Percentiles rank a stretch among this genome's conserved stretches.
phyloP scores from a whole-genome alignment of 2,329 filamentous ascomycete genomes.

The Waltergamsia citrina region DNA sequence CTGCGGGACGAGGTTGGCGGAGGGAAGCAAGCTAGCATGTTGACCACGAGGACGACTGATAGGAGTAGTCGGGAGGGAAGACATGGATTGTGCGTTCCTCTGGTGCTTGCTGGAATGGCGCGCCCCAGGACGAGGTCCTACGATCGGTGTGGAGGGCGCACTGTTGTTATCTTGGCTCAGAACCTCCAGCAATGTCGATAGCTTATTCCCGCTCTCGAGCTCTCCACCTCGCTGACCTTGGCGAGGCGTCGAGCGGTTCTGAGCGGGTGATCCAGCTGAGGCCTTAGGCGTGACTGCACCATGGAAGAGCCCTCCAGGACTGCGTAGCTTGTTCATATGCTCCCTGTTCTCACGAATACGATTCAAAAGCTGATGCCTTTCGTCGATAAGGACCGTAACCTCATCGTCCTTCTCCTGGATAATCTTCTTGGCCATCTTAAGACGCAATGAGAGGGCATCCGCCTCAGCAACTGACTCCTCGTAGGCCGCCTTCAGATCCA shows the following conservation, averaged over 20 bases:
- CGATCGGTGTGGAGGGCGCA: conserved; percentile 57
- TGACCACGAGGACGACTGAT: conserved; percentile 39
- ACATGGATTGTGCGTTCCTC: conserved; percentile 73
- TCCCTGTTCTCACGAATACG: conserved; percentile 86
- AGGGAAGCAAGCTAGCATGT: conserved; percentile 47
- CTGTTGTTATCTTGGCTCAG: conserved; percentile 60
- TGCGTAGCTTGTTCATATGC: conserved; percentile 71
- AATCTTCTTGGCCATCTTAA: conserved; percentile 66
- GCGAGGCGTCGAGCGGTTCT: conserved; percentile 31
- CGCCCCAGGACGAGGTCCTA: conserved; percentile 31
- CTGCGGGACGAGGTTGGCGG: conserved; percentile 51
- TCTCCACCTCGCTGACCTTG: conserved; percentile 36
- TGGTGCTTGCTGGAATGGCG: conserved; percentile 53
- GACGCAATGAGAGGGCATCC: conserved; percentile 49
- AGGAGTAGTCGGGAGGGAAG: conserved; percentile 74
- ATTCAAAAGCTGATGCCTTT: conserved; percentile 67
- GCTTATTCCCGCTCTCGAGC: conserved; percentile 47
- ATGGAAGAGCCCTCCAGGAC: conserved; percentile 61
- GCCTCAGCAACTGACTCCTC: conserved; percentile 60
- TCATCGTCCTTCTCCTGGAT: conserved; percentile 73
- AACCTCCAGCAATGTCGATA: conserved; percentile 74
- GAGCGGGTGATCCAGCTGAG: conserved; percentile 14
- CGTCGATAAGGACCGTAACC: conserved; percentile 59
- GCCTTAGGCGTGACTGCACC: conserved; percentile 50
- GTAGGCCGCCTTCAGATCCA: conserved; percentile 56